Evolutionary conservation across 805 yeast genomes (phyloP), one percentile per base, ranked within the genome.

Genomic region (Yarrowia deformans): DNA sequence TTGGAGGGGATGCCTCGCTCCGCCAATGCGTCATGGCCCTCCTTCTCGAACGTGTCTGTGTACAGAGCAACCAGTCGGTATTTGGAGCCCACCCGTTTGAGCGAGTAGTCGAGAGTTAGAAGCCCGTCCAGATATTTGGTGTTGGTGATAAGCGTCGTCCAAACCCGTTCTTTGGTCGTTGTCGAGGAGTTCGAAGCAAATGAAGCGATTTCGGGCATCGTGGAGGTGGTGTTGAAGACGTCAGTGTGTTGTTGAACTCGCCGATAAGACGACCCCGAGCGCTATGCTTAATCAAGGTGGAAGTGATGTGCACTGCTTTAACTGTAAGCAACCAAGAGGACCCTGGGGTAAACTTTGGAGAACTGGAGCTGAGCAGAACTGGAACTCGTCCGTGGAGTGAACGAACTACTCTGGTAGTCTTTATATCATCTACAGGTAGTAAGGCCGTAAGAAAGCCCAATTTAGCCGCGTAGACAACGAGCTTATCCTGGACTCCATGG

Each of bases 101-200:
- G 77, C 1, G 88, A 81, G 74, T 81, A 83, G 68, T 85, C 81
- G 66, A 86, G 76, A 0, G 88, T 81, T 13, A 86, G 74, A 4
- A 86, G 77, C 1, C 90, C 90, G 0, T 83, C 77, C 35, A 87
- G 73, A 70, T 86, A 86, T 55, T 80, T 80, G 12, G 81, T 78
- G 73, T 83, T 84, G 23, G 90, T 86, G 69, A 86, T 82, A 43
- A 86, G 77, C 0, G 88, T 84, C 0, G 87, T 82, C 89, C 89
- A 87, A 1, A 84, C 84, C 35, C 55, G 19, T 29, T 48, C 48
- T 9, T 63, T 60, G 34, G 29, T n/a, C 34, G 37, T n/a, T 13
- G 4, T 32, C 29, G 16, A 37, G 23, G 29, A 4, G 4, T 4
- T 23, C 29, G 29, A 23, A 4, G 29, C 29, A 23, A 23, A 23